These are phyloP conservation scores for Sporothrix inflata DNA, from an alignment of 2,329 filamentous ascomycete genomes.

Conservation along the genomic window DNA sequence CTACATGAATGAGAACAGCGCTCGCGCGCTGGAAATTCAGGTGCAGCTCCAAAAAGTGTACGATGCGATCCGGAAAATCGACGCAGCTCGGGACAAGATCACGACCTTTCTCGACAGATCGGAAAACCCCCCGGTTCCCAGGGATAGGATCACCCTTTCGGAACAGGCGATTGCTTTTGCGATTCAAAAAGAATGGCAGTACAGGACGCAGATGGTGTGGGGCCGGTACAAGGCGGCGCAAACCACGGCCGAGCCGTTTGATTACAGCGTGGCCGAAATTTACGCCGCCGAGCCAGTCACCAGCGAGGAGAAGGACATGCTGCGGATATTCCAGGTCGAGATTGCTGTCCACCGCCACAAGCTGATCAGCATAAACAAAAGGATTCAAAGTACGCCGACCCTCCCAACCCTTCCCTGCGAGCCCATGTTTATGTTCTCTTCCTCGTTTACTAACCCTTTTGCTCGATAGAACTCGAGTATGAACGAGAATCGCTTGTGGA, in stretches of 20 bases:
- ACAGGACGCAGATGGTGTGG: conserved; percentile 33
- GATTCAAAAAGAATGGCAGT: conserved; percentile 34
- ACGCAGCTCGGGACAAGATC: conserved; percentile 20
- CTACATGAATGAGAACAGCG: conserved; percentile 34
- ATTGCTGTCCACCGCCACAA: conserved; percentile 33
- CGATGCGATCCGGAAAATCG: conserved; percentile 29
- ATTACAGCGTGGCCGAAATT: conserved; percentile 35
- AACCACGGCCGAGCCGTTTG: conserved; percentile 32
- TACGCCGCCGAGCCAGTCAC: conserved; percentile 31
- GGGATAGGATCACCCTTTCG: conserved; percentile 32
- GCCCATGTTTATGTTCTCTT: neutral
- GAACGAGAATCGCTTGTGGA: conserved; percentile 28
- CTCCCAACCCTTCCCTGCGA: neutral
- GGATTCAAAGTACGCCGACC: neutral
- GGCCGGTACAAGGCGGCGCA: conserved; percentile 16
- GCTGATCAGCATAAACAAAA: conserved; percentile 30
- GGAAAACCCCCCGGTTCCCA: conserved; percentile 15
- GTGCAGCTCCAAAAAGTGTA: conserved; percentile 31
- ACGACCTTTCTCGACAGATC: conserved; percentile 22
- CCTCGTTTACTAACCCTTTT: conserved; percentile 10
- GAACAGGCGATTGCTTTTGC: conserved; percentile 33
- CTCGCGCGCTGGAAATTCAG: conserved; percentile 33
- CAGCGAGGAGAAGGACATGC: conserved; percentile 32
- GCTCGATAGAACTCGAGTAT: conserved; percentile 15
- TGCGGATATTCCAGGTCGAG: conserved; percentile 33